Base-by-base conservation (phyloP, 2,329 filamentous ascomycete species). In the Botrytis fabae region DNA sequence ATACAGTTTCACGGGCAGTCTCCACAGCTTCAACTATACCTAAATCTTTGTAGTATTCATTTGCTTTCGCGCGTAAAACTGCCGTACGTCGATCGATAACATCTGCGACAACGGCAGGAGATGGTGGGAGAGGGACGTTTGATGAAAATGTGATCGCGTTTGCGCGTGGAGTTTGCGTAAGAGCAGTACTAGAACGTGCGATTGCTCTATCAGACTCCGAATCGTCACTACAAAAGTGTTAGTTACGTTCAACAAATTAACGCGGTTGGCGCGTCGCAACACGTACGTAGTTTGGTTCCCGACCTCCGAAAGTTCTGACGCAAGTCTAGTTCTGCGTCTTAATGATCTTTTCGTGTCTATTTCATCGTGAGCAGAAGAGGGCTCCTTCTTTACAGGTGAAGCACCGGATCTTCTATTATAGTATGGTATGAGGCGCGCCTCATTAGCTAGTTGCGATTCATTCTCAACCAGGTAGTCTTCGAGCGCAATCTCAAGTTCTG, bases 31-130 rank as follows among this genome's bases (percentile, higher is more conserved):
- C 90, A 62, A 88, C 87, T 78, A 95, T 86, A 76, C 90, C 89
- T 5, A 90, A 91, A 69, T 88, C 86, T 75, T 88, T 85, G 83
- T 92, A 93, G 64, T 90, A 82, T 59, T 89, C 86, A 57, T 85
- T 84, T 76, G 92, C 89, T 81, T 91, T 89, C 71, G 88, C 86
- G 81, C 92, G 90, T 74, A 96, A 83, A 25, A 88, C 88, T 62
- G 90, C 81, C 14, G 91, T 89, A 75, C 88, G 90, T 79, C 88
- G 90, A 83, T 96, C 94, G 80, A 97, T 90, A 75, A 89, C 90
- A 77, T 91, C 86, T 57, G 91, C 92, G 51, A 97, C 90, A 74
- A 92, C 90, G 59, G 92, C 91, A 9, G 94, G 94, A 2, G 93
- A 94, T 14, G 93, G 90, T 35, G 93, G 93, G 69, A 97, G 85